phyloP scores from a whole-genome alignment of 2,329 filamentous ascomycete genomes.

The Fusarium brachygibbosum region DNA sequence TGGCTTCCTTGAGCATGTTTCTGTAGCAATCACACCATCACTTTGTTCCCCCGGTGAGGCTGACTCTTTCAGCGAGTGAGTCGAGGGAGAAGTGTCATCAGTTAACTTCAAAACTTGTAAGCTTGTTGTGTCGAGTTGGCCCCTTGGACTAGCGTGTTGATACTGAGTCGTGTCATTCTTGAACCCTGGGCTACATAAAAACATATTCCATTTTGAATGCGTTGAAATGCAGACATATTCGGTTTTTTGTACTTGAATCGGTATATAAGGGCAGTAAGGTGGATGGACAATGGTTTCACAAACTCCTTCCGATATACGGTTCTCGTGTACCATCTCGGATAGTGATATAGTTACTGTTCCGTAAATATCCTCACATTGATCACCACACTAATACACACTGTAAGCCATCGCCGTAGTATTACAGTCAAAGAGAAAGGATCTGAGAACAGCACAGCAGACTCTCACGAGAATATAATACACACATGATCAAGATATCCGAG shows the following conservation, averaged over 20 bases:
- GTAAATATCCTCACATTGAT: no score
- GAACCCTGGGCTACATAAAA: not conserved
- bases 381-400: accelerated
- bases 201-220: not conserved
- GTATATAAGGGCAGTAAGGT: not conserved
- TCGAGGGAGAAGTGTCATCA: not conserved
- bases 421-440: accelerated
- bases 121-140: slow-evolving; percentile 12
- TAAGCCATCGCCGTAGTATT: no score
- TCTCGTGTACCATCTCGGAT: not conserved
- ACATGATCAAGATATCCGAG: not conserved
- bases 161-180: slow-evolving; percentile 27
- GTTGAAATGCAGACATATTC: not conserved
- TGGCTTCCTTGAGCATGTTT: slow-evolving; percentile 18
- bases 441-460: not conserved
- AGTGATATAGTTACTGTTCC: not conserved
- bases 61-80: slow-evolving; percentile 12
- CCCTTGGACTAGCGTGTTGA: slow-evolving; percentile 22
- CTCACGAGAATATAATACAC: not conserved
- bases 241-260: not conserved
- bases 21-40: slow-evolving; percentile 8
- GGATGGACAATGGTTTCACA: not conserved
- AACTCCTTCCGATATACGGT: not conserved
- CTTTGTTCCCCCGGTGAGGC: slow-evolving; percentile 7
- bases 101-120: slow-evolving; percentile 2